phyloP scores from a whole-genome alignment of 2,329 filamentous ascomycete species.

The Fusarium musae region DNA sequence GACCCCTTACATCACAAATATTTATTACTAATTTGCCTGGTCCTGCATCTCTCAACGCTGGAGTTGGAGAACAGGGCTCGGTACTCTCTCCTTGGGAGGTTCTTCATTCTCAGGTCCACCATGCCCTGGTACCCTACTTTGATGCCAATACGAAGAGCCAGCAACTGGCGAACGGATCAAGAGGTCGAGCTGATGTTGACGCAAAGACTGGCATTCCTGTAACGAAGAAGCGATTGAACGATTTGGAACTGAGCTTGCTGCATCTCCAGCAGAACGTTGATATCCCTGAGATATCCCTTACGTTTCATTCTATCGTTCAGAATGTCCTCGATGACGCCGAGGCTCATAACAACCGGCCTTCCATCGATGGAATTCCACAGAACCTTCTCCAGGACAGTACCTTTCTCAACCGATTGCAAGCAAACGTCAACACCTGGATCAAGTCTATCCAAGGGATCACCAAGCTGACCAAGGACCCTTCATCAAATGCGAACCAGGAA shows the following conservation, averaged over 20 bases:
- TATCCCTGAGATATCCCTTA: conserved; percentile 89
- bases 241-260: conserved; percentile 88
- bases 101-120: conserved; percentile 90
- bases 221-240: conserved; percentile 97
- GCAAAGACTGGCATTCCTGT: conserved; percentile 94
- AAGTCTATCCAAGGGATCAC: conserved; percentile 98
- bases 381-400: conserved; percentile 85
- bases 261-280: conserved; percentile 98
- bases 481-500: conserved; percentile 65
- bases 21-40: conserved; percentile 94
- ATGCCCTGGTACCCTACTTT: conserved; percentile 94
- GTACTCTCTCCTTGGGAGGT: conserved; percentile 89
- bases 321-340: conserved; percentile 82
- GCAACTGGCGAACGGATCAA: conserved; percentile 71
- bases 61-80: conserved; percentile 75
- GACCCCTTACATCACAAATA: conserved; percentile 87
- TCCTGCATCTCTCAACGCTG: conserved; percentile 74
- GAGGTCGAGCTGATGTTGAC: conserved; percentile 84
- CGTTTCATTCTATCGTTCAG: conserved; percentile 90
- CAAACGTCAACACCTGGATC: conserved; percentile 97
- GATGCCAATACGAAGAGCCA: conserved; percentile 93
- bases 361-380: conserved; percentile 80
- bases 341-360: conserved; percentile 72
- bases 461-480: conserved; percentile 88
- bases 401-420: conserved; percentile 93